Conservation (phyloP, 176 grass and related monocot genomes). For the Musa beccarii region DNA sequence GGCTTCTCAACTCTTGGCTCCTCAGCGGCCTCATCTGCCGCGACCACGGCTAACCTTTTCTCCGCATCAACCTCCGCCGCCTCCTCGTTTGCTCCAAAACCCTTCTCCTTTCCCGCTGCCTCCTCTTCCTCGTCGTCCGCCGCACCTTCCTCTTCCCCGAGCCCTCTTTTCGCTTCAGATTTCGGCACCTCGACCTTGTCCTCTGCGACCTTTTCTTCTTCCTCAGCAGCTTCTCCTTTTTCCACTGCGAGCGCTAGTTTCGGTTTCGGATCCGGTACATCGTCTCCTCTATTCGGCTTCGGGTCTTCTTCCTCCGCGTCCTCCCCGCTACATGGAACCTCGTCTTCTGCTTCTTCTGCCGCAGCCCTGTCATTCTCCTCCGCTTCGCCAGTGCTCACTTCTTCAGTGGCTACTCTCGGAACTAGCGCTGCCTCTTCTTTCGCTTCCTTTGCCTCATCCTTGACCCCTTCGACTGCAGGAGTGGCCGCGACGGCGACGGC, state of each 20-base stretch:
- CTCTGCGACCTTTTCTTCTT: not conserved
- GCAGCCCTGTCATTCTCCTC: not conserved
- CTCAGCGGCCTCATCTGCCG: not conserved
- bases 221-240: not conserved
- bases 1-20: constrained; percentile 24
- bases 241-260: not conserved
- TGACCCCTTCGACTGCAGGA: not conserved
- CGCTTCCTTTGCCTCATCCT: constrained; percentile 21
- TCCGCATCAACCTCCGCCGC: not conserved
- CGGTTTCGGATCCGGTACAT: not conserved
- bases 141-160: constrained; percentile 15
- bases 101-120: constrained; percentile 18
- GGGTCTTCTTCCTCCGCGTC: constrained; percentile 10
- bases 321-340: not conserved
- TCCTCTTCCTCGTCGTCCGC: constrained; percentile 21
- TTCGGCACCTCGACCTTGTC: not conserved
- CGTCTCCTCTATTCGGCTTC: constrained; percentile 34
- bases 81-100: not conserved
- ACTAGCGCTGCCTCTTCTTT: constrained; percentile 24
- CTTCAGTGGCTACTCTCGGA: constrained; percentile 26
- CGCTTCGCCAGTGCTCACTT: constrained; percentile 15
- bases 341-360: not conserved
- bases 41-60: not conserved
- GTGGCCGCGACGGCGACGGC: not conserved
- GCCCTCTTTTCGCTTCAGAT: not conserved